Conservation (phyloP, 352 stramenopile genomes). For the Phytophthora macrochlamydospora region DNA sequence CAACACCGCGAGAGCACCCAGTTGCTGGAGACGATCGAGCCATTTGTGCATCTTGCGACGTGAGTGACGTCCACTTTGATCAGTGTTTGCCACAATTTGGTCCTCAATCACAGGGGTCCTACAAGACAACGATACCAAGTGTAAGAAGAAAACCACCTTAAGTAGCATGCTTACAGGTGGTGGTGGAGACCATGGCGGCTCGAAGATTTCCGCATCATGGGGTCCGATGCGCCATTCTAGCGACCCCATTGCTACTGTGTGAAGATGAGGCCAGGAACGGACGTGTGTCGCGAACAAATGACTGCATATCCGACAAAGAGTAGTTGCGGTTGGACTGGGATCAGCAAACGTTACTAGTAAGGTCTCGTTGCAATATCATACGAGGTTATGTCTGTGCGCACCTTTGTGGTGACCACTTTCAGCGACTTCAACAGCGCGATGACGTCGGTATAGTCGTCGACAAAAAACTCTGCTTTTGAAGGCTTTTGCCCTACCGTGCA, state of each 20-base stretch:
- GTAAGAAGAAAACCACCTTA: too few relatives aligned
- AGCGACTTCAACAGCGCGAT: constrained; percentile 90
- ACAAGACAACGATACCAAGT: neutral
- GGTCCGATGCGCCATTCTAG: constrained; percentile 51
- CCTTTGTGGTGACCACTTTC: constrained; percentile 78
- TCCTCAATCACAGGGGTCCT: constrained; percentile 78
- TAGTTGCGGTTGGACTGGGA: constrained; percentile 80
- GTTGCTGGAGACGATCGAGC: constrained; percentile 39
- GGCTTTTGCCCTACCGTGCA: constrained; percentile 98
- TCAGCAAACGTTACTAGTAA: too few relatives aligned
- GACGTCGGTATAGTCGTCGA: constrained; percentile 96
- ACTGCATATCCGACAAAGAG: constrained; percentile 86
- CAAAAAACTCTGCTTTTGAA: constrained; percentile 97
- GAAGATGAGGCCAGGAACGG: constrained; percentile 61
- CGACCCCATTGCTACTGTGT: constrained; percentile 33
- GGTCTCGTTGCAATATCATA: neutral
- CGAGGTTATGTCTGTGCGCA: constrained; percentile 11
- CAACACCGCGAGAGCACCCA: constrained; percentile 45
- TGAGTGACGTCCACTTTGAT: constrained; percentile 31
- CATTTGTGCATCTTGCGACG: constrained; percentile 37
- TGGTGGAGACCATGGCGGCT: constrained; percentile 63
- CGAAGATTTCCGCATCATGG: constrained; percentile 52
- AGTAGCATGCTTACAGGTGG: constrained; percentile 43
- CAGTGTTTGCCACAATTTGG: constrained; percentile 31
- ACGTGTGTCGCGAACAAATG: constrained; percentile 62